Evolutionary conservation across 768 basidiomycete species (phyloP).

Genomic region (Pleurotus tuber-regium): DNA sequence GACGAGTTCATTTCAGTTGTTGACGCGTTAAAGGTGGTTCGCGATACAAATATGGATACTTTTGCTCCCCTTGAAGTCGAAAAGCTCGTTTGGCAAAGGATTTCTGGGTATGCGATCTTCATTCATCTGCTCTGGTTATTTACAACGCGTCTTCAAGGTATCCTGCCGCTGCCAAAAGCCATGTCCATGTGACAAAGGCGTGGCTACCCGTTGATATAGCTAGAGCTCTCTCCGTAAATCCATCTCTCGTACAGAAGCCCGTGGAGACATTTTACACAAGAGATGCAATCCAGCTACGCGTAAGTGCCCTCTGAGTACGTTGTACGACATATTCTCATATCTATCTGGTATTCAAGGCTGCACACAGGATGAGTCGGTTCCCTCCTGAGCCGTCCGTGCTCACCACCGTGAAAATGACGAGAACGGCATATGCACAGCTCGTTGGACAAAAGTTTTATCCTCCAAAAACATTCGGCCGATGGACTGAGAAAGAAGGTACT

Average conservation of each 20-base stretch:
- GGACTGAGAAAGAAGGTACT: slow-evolving; percentile 60
- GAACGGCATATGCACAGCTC: slow-evolving; percentile 93
- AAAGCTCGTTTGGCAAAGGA: slow-evolving; percentile 64
- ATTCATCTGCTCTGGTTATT: slow-evolving; percentile 6
- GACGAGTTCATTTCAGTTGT: slow-evolving; percentile 52
- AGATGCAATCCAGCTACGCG: slow-evolving; percentile 86
- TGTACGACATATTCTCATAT: background rate
- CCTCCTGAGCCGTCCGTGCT: slow-evolving; percentile 67
- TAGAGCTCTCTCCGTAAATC: slow-evolving; percentile 60
- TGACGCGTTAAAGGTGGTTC: slow-evolving; percentile 65
- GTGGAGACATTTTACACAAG: slow-evolving; percentile 94
- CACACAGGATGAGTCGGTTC: slow-evolving; percentile 88
- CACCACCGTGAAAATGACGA: slow-evolving; percentile 71
- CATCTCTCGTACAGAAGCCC: slow-evolving; percentile 78
- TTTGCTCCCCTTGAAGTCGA: slow-evolving; percentile 62
- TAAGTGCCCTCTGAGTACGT: slow-evolving; percentile 34
- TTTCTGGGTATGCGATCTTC: slow-evolving; percentile 49
- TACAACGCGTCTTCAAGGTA: slow-evolving; percentile 46
- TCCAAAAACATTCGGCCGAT: slow-evolving; percentile 83
- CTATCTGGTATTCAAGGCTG: slow-evolving; percentile 46
- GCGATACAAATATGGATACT: slow-evolving; percentile 53
- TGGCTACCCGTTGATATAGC: slow-evolving; percentile 82
- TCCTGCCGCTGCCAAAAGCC: slow-evolving; percentile 60
- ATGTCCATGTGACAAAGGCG: slow-evolving; percentile 74
- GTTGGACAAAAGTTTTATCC: slow-evolving; percentile 90